Evolutionary conservation across 2,329 filamentous ascomycete genomes (phyloP), one percentile per base, ranked within the genome.

Genomic region (Beauveria medogensis): DNA sequence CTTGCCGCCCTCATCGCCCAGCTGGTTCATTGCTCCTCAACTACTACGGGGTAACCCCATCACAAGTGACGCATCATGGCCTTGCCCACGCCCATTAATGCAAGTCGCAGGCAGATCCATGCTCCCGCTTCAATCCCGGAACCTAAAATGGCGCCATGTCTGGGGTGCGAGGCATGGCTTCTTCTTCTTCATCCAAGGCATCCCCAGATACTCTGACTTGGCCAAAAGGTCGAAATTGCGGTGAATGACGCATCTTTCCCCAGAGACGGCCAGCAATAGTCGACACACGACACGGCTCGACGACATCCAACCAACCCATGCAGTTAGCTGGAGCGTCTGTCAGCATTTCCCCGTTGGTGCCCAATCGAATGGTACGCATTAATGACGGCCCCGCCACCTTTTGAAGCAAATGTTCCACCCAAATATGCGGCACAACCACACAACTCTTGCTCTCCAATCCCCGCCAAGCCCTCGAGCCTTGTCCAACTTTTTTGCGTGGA

Each of bases 361-460:
- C 59, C 59, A 61, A 61, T 61, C 59, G 46, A 50, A 61, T 56
- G 59, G n/a, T 56, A 46, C 54, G 37, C 59, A 56, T 61, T 61
- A 61, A 61, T 52, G 51, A 56, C 14, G 20, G 59, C 59, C 52
- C 59, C 59, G 53, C 59, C 20, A 24, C 46, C 24, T 56, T 56
- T 30, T 44, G 40, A 14, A 26, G 47, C 37, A 24, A 16, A n/a
- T 59, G 56, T 59, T 46, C 56, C 56, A 59, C 56, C 40, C 18
- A 22, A 44, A 52, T 59, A 59, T 59, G 56, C 56, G 40, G 56
- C 56, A 59, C 37, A 54, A 37, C 34, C 34, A 37, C 34, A 37
- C 34, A 37, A 16, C 14, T 37, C 34, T 37, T 37, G 34, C 34
- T 37, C 34, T 5, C 34, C 34, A 37, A 37, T 37, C 34, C 34